Evolutionary conservation across 208 protist species (phyloP).

Genomic region (Trypanosoma platydactyli): DNA sequence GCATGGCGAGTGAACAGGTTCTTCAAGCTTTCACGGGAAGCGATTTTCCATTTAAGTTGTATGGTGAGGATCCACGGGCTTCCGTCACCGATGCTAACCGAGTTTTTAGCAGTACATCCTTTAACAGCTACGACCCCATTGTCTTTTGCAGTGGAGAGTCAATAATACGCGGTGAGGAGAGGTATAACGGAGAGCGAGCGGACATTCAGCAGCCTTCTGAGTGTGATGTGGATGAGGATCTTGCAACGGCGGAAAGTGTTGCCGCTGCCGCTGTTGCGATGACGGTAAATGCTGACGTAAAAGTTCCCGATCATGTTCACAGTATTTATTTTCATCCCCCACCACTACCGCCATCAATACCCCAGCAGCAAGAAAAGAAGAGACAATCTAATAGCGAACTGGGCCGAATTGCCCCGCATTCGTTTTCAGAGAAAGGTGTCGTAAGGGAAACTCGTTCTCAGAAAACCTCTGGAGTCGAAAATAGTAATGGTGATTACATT

Average conservation of each 20-base stretch:
- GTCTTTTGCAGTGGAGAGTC: constrained; percentile 45
- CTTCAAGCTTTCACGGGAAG: background rate
- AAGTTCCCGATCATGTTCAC: background rate
- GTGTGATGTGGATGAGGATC: background rate
- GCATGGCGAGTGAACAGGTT: background rate
- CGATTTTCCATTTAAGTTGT: constrained; percentile 44
- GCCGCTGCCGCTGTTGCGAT: constrained; percentile 21
- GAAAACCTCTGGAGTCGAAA: background rate
- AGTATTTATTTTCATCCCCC: background rate
- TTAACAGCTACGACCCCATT: constrained; percentile 59
- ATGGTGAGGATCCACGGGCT: constrained; percentile 45
- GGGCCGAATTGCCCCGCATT: background rate
- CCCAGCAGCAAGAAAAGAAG: too few relatives aligned
- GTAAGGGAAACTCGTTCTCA: too few relatives aligned
- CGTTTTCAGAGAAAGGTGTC: background rate
- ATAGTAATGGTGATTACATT: background rate
- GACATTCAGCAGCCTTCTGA: background rate
- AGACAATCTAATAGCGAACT: background rate
- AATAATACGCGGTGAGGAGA: constrained; percentile 35
- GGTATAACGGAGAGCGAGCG: background rate
- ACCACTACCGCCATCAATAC: background rate
- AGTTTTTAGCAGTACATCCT: constrained; percentile 46
- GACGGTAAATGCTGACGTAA: constrained; percentile 22
- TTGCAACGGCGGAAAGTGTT: constrained; percentile 1
- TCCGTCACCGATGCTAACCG: constrained; percentile 42